These are phyloP conservation scores for Escovopsis weberi DNA, from an alignment of 2,329 filamentous ascomycete species.

Conservation along the genomic window DNA sequence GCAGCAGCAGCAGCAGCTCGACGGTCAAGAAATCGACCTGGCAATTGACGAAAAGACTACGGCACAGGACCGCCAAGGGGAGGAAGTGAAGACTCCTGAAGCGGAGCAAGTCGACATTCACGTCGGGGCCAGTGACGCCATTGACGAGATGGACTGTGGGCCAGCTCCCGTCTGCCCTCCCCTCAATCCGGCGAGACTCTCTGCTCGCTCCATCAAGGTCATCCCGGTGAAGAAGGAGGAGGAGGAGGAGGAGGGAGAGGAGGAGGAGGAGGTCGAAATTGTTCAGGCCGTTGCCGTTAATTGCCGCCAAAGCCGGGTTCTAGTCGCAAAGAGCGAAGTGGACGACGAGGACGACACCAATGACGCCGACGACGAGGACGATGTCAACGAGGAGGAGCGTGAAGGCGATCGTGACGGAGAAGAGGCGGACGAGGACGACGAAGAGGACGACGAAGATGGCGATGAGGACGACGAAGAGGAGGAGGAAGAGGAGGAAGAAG, in stretches of 20 bases:
- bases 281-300: slow-evolving; percentile 18
- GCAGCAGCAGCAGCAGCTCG: not conserved
- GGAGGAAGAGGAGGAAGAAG: slow-evolving; percentile 41
- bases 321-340: no score
- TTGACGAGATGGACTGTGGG: not conserved
- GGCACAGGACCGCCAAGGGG: no score
- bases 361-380: slow-evolving; percentile 9
- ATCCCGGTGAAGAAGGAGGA: slow-evolving; percentile 20
- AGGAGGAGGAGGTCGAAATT: no score
- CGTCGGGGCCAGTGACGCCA: no score
- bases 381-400: no score
- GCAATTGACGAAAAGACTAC: no score
- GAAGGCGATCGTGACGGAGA: slow-evolving; percentile 10
- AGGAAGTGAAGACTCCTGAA: no score
- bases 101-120: no score
- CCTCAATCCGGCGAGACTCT: no score
- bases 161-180: not conserved
- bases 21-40: not conserved
- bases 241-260: slow-evolving; percentile 26
- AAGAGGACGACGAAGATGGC: slow-evolving; percentile 9
- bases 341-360: slow-evolving; percentile 9
- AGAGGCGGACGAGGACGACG: slow-evolving; percentile 9
- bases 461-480: slow-evolving; percentile 27
- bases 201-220: no score
- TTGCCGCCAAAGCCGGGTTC: no score